phyloP scores from a whole-genome alignment of 257 asterid genomes.

The Apocynum venetum region DNA sequence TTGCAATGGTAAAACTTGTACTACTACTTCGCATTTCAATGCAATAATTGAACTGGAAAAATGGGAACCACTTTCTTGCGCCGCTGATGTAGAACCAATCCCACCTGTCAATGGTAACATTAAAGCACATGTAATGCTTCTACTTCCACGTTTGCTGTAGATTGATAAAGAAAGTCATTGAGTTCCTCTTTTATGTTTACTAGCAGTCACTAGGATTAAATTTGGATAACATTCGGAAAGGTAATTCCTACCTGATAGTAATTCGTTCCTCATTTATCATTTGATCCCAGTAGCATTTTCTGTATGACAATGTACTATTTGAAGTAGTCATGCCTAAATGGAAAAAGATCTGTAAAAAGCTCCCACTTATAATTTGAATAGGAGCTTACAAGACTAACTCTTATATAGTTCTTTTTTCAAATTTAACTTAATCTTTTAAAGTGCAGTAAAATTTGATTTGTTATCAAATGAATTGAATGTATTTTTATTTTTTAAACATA shows the following conservation, averaged over 20 bases:
- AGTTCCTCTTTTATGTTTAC: not conserved
- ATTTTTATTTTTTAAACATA: too few species aligned
- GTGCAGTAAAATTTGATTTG: too few species aligned
- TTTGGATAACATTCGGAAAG: not conserved
- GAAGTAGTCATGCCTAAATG: not conserved
- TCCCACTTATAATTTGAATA: not conserved
- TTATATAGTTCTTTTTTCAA: too few species aligned
- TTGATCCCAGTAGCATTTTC: too few species aligned
- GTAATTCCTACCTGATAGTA: not conserved
- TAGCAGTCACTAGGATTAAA: not conserved
- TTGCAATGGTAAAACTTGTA: not conserved
- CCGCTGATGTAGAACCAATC: slow-evolving; percentile 1
- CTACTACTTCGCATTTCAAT: not conserved
- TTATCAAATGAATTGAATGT: too few species aligned
- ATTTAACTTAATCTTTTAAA: too few species aligned
- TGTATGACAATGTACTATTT: too few species aligned
- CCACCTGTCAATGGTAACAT: slow-evolving; percentile 6
- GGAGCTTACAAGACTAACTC: too few species aligned
- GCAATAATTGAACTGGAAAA: not conserved
- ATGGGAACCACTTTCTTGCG: not conserved
- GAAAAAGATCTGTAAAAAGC: not conserved
- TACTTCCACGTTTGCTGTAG: slow-evolving; percentile 5
- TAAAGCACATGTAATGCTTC: slow-evolving; percentile 13
- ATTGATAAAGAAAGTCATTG: not conserved
- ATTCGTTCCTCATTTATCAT: too few species aligned